phyloP scores from a whole-genome alignment of 1,284 basidiomycete genomes.

The Sparassis latifolia region DNA sequence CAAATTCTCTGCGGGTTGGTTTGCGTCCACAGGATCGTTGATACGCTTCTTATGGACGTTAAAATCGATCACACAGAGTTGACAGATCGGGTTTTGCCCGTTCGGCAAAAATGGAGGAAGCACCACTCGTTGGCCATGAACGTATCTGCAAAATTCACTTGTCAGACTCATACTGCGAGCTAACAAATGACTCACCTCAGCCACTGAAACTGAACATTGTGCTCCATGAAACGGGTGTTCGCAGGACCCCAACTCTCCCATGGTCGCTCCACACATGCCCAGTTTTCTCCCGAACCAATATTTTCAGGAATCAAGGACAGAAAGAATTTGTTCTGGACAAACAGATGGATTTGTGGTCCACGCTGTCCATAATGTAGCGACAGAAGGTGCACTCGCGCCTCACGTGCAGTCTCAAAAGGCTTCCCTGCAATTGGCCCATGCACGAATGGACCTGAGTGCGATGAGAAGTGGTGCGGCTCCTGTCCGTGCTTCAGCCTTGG shows the following conservation, averaged over 20 bases:
- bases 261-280: slow-evolving; percentile 10
- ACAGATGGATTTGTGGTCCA: slow-evolving; percentile 22
- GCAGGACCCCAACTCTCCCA: slow-evolving; percentile 44
- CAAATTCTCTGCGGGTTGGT: neutral
- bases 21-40: slow-evolving; percentile 5
- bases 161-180: neutral
- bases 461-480: slow-evolving; percentile 14
- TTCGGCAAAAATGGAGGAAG: slow-evolving; percentile 15
- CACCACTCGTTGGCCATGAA: slow-evolving; percentile 35
- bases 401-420: slow-evolving; percentile 32
- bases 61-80: slow-evolving; percentile 27
- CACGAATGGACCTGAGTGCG: slow-evolving; percentile 32
- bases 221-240: slow-evolving; percentile 33
- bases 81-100: slow-evolving; percentile 2
- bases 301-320: slow-evolving; percentile 21
- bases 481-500: slow-evolving; percentile 3
- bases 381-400: slow-evolving; percentile 39
- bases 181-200: slow-evolving; percentile 11
- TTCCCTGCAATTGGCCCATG: slow-evolving; percentile 23
- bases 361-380: slow-evolving; percentile 28
- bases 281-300: neutral
- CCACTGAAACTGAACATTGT: slow-evolving; percentile 19
- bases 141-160: slow-evolving; percentile 26
- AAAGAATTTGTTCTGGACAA: slow-evolving; percentile 32
- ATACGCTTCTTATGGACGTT: slow-evolving; percentile 24